phyloP scores from a whole-genome alignment of 805 yeast species.

The Yamadazyma takamatsuzukensis region DNA sequence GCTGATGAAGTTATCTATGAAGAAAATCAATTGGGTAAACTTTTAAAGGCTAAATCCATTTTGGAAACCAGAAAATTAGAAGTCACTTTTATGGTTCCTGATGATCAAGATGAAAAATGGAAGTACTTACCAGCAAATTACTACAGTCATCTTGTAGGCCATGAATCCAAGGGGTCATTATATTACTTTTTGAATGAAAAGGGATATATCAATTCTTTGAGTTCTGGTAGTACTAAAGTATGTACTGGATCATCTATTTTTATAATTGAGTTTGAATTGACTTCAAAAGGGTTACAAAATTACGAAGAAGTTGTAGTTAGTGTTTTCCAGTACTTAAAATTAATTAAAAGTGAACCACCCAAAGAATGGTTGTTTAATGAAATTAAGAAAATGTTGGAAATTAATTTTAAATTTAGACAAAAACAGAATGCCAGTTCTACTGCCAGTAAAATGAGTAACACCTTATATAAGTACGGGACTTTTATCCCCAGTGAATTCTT shows the following conservation, averaged over 20 bases:
- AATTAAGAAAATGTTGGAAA: slow-evolving; percentile 59
- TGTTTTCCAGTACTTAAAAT: slow-evolving; percentile 68
- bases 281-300: slow-evolving; percentile 63
- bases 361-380: slow-evolving; percentile 82
- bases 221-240: slow-evolving; percentile 66
- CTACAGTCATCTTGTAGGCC: slow-evolving; percentile 82
- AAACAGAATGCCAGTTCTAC: slow-evolving; percentile 70
- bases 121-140: slow-evolving; percentile 66
- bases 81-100: slow-evolving; percentile 71
- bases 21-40: slow-evolving; percentile 44
- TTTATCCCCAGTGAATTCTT: slow-evolving; percentile 62
- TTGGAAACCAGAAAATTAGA: slow-evolving; percentile 72
- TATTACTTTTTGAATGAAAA: slow-evolving; percentile 61
- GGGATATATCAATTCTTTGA: slow-evolving; percentile 78
- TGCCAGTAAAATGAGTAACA: slow-evolving; percentile 63
- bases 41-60: slow-evolving; percentile 73
- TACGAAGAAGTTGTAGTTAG: slow-evolving; percentile 58
- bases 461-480: slow-evolving; percentile 46
- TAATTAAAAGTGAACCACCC: slow-evolving; percentile 51
- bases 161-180: slow-evolving; percentile 86
- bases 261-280: slow-evolving; percentile 68
- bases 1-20: slow-evolving; percentile 45
- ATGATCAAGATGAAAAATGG: slow-evolving; percentile 59
- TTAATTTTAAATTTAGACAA: slow-evolving; percentile 77
- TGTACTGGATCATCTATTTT: slow-evolving; percentile 68